Percentiles rank a stretch among this genome's conserved stretches.
Evolutionary conservation across 2,329 filamentous ascomycete genomes (phyloP).

Genomic region (Bipolaris oryzae): DNA sequence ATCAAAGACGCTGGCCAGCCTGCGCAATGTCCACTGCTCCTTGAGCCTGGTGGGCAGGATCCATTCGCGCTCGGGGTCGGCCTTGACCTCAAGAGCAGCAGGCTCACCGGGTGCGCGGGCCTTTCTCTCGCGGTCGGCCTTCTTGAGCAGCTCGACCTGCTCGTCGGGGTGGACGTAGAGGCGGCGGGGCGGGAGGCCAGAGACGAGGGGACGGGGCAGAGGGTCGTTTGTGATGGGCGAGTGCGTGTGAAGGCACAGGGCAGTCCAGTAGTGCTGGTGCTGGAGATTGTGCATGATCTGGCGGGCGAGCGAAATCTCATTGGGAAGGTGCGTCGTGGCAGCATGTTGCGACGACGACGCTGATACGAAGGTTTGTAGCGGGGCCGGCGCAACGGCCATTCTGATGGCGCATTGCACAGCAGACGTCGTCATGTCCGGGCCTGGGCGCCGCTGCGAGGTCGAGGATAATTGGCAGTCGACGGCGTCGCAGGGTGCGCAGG

Average conservation of each 20-base stretch:
- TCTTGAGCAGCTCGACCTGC: constrained; percentile 73
- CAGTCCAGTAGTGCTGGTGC: constrained; percentile 77
- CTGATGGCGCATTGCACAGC: constrained; percentile 21
- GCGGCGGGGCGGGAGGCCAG: constrained; percentile 72
- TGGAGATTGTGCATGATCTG: constrained; percentile 73
- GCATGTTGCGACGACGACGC: constrained; percentile 16
- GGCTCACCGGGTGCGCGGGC: constrained; percentile 42
- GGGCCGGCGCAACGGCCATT: constrained; percentile 36
- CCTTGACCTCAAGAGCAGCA: constrained; percentile 52
- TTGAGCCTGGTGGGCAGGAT: constrained; percentile 74
- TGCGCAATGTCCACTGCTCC: constrained; percentile 72
- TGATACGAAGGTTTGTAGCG: constrained; percentile 41
- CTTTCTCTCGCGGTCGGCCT: constrained; percentile 57
- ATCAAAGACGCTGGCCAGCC: constrained; percentile 74
- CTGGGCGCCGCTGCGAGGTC: constrained; percentile 12
- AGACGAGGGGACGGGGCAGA: constrained; percentile 68
- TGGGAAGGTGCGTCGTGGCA: constrained; percentile 33
- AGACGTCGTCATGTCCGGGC: constrained; percentile 35
- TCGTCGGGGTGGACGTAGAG: constrained; percentile 84
- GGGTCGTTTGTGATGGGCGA: constrained; percentile 48
- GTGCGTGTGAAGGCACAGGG: constrained; percentile 61
- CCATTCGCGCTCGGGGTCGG: constrained; percentile 66
- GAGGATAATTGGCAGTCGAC: constrained; percentile 30
- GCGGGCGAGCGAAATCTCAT: constrained; percentile 59
- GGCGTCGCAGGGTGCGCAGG: constrained; percentile 29